Evolutionary conservation across 2,329 filamentous ascomycete genomes (phyloP).

Genomic region (Balansia obtecta): DNA sequence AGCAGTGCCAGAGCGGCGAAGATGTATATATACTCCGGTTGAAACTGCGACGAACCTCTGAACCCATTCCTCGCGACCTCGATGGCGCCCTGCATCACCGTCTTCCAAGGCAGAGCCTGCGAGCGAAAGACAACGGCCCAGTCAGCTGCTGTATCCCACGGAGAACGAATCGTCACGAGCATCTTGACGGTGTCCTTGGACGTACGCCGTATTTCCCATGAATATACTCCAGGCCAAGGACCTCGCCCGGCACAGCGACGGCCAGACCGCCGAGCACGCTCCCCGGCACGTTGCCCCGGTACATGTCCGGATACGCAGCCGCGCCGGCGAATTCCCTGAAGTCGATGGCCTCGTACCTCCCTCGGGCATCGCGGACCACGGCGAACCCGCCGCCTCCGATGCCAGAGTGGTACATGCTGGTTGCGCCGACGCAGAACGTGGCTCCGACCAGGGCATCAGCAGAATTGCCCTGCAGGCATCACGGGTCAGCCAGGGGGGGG

Average conservation of each 20-base stretch:
- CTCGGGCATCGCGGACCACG: constrained; percentile 59
- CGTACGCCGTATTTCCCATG: constrained; percentile 57
- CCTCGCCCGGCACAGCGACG: constrained; percentile 58
- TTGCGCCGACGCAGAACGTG: constrained; percentile 61
- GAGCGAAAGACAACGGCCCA: neutral
- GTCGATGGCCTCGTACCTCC: constrained; percentile 77
- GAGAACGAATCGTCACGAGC: too few relatives aligned
- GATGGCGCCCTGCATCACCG: constrained; percentile 62
- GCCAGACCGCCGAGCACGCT: constrained; percentile 65
- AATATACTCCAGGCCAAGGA: constrained; percentile 68
- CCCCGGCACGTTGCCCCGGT: constrained; percentile 50
- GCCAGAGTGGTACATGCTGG: constrained; percentile 68
- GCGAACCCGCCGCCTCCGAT: constrained; percentile 89
- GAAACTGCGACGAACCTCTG: constrained; percentile 19
- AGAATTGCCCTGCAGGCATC: constrained; percentile 49
- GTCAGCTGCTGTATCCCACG: neutral
- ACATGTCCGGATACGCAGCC: constrained; percentile 78
- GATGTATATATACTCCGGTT: neutral
- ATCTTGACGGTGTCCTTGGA: neutral
- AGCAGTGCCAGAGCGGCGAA: neutral
- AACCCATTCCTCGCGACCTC: constrained; percentile 65
- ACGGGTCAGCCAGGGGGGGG: too few relatives aligned
- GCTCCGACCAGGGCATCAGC: constrained; percentile 66
- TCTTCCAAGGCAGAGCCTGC: constrained; percentile 51
- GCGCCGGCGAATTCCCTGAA: constrained; percentile 82